Percentiles rank a stretch among this genome's conserved stretches.
These are phyloP conservation scores for Hyaloscypha hepaticicola DNA, from an alignment of 495 filamentous ascomycete genomes.

Conservation along the genomic window DNA sequence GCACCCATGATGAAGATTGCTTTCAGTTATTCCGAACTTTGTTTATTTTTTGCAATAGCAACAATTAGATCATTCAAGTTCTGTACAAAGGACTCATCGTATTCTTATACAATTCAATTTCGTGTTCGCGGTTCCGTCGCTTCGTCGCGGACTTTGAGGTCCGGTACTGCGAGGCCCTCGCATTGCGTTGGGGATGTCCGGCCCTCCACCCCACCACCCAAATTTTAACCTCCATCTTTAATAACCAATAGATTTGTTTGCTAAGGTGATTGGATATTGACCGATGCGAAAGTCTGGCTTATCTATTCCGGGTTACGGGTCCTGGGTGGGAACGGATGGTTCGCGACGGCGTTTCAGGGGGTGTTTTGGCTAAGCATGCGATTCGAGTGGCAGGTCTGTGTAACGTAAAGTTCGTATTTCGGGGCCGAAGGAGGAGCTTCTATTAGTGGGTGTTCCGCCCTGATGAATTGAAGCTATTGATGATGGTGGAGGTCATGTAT, in stretches of 20 bases:
- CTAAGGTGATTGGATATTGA: background rate
- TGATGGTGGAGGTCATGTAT: too few species aligned
- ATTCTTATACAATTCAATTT: background rate
- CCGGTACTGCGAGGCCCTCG: background rate
- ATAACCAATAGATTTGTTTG: background rate
- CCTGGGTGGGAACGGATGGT: background rate
- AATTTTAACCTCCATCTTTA: too few species aligned
- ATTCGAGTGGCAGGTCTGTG: background rate
- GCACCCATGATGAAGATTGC: background rate
- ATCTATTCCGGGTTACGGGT: background rate
- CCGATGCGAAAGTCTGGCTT: background rate
- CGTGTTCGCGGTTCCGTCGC: background rate
- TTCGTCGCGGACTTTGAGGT: background rate
- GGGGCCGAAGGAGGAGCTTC: background rate
- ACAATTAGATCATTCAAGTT: background rate
- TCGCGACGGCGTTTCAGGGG: background rate
- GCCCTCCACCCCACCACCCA: background rate
- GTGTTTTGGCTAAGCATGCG: background rate
- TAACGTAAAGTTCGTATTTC: background rate
- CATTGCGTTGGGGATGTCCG: background rate
- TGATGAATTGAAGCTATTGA: too few species aligned
- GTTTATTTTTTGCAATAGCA: background rate
- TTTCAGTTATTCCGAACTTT: background rate
- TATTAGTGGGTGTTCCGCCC: background rate
- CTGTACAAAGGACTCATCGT: background rate